A percentile compares a stretch with the other conserved stretches of the same genome.
phyloP scores from a whole-genome alignment of 495 filamentous ascomycete species.

The Penicillium psychrofluorescens region DNA sequence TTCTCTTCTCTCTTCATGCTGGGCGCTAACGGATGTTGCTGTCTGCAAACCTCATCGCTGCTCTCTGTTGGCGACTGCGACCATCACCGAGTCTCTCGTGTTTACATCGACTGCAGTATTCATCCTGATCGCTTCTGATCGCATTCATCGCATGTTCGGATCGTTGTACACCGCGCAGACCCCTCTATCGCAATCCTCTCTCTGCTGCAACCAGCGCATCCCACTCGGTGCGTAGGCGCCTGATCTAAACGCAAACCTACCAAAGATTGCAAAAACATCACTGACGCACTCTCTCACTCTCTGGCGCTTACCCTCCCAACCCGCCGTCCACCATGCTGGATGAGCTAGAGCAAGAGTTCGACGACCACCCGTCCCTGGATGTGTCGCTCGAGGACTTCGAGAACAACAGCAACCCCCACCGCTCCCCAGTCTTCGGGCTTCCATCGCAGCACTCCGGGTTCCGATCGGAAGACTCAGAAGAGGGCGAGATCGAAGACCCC shows the following conservation, averaged over 20 bases:
- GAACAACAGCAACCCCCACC: conserved; percentile 41
- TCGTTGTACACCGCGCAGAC: too few species aligned
- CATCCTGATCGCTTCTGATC: conserved; percentile 8
- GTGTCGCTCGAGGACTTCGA: conserved; percentile 75
- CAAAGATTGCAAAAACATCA: too few species aligned
- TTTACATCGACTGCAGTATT: conserved; percentile 1
- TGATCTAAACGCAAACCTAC: conserved; percentile 8
- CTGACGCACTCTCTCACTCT: conserved; percentile 2
- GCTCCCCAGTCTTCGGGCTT: conserved; percentile 50
- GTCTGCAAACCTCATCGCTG: too few species aligned
- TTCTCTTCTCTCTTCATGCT: conserved; percentile 1
- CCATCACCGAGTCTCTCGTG: not conserved
- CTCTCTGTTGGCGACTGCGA: not conserved
- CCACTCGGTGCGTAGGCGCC: conserved; percentile 5
- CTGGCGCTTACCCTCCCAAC: conserved; percentile 16
- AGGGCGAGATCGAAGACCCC: conserved; percentile 34
- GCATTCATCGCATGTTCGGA: conserved; percentile 12
- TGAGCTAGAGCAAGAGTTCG: conserved; percentile 46
- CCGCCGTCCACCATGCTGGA: conserved; percentile 43
- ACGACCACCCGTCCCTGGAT: conserved; percentile 63
- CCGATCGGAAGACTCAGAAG: conserved; percentile 55
- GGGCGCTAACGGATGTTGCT: not conserved
- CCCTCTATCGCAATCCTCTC: not conserved
- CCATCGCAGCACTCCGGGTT: conserved; percentile 75
- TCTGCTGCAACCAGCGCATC: conserved; percentile 9